Conservation (phyloP, 352 stramenopile genomes). For the Phytophthora cactorum region DNA sequence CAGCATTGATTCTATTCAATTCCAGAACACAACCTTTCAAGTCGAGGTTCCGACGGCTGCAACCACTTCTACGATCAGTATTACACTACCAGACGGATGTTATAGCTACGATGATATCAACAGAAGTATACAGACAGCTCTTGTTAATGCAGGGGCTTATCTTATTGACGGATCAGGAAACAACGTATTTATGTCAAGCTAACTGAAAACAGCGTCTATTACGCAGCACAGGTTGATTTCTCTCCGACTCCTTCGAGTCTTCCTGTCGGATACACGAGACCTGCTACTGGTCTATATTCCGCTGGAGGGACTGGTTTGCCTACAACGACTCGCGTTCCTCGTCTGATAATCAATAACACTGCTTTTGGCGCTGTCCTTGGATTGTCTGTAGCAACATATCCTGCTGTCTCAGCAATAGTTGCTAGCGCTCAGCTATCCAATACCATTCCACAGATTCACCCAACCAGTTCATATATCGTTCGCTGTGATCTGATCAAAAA, state of each 20-base stretch:
- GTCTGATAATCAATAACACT: conserved; percentile 23
- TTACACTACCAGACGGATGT: not conserved
- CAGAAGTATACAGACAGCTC: conserved; percentile 10
- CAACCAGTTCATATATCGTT: conserved; percentile 17
- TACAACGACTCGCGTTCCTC: not conserved
- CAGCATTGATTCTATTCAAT: not conserved
- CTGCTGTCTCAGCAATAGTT: not conserved
- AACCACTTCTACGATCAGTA: not conserved
- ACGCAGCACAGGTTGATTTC: conserved; percentile 16
- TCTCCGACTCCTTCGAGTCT: not conserved
- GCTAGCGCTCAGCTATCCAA: conserved; percentile 1
- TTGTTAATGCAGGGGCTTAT: conserved; percentile 15
- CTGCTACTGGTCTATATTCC: not conserved
- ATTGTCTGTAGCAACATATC: not conserved
- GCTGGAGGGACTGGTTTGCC: not conserved
- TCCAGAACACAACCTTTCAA: not conserved
- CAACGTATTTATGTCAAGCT: conserved; percentile 16
- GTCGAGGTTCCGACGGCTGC: not conserved
- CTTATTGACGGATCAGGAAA: conserved; percentile 6
- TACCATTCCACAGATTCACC: conserved; percentile 20
- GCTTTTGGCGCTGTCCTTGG: not conserved
- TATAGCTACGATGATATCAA: conserved; percentile 3
- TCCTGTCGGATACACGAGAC: not conserved
- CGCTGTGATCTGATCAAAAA: conserved; percentile 32
- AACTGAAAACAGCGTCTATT: conserved; percentile 14